These are phyloP conservation scores for Lithohypha guttulata DNA, from an alignment of 2,329 filamentous ascomycete genomes.

Conservation along the genomic window DNA sequence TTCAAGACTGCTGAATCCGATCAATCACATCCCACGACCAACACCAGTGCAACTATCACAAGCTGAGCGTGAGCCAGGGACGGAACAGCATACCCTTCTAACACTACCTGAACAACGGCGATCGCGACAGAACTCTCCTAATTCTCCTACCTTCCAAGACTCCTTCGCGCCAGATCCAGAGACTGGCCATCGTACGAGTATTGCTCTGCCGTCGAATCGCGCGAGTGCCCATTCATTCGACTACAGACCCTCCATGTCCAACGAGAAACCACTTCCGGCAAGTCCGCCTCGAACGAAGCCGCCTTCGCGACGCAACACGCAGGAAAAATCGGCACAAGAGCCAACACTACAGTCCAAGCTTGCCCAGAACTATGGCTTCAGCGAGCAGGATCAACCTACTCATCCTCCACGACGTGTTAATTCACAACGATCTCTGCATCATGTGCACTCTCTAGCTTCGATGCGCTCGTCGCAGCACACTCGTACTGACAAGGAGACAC, in stretches of 20 bases:
- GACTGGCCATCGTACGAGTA: slow-evolving; percentile 39
- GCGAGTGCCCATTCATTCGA: slow-evolving; percentile 24
- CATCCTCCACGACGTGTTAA: slow-evolving; percentile 21
- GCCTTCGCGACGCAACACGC: slow-evolving; percentile 14
- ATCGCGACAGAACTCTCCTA: slow-evolving; percentile 40
- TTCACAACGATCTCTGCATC: slow-evolving; percentile 22
- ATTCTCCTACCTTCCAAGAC: slow-evolving; percentile 37
- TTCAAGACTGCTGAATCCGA: slow-evolving; percentile 49
- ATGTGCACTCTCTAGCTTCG: slow-evolving; percentile 32
- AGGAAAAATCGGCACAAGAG: slow-evolving; percentile 10
- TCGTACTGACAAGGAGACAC: slow-evolving; percentile 2
- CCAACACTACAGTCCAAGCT: slow-evolving; percentile 14
- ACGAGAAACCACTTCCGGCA: slow-evolving; percentile 5
- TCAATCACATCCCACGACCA: slow-evolving; percentile 48
- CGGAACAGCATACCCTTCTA: slow-evolving; percentile 38
- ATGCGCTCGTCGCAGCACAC: slow-evolving; percentile 28
- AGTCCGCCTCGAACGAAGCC: slow-evolving; percentile 9
- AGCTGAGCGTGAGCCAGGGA: background rate
- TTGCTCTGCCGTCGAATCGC: slow-evolving; percentile 38
- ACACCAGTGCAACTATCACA: slow-evolving; percentile 35
- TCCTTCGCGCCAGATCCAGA: slow-evolving; percentile 31
- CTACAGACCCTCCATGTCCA: slow-evolving; percentile 14
- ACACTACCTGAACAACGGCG: slow-evolving; percentile 47
- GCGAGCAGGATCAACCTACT: slow-evolving; percentile 19
- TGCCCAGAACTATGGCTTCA: slow-evolving; percentile 19